Conservation (phyloP, 257 asterid species). For the Anisodus acutangulus region DNA sequence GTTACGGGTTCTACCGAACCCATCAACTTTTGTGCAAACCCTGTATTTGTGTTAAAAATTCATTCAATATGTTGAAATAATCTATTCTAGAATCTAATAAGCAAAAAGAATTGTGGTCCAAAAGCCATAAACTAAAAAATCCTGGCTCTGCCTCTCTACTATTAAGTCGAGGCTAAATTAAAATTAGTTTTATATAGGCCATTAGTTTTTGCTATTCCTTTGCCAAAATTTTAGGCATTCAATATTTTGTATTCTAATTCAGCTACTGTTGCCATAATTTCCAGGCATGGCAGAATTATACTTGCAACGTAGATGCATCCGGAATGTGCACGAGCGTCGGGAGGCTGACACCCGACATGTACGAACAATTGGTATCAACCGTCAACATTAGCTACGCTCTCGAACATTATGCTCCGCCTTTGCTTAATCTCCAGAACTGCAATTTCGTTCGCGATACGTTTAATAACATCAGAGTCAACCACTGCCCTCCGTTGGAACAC, state of each 20-base stretch:
- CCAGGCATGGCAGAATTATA: slow-evolving; percentile 61
- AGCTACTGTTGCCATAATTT: background rate
- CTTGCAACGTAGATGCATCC: slow-evolving; percentile 44
- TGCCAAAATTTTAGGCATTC: background rate
- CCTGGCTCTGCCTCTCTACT: too few species aligned
- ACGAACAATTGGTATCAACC: slow-evolving; percentile 57
- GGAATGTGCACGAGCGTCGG: slow-evolving; percentile 55
- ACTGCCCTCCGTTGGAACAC: slow-evolving; percentile 76
- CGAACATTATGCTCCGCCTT: slow-evolving; percentile 73
- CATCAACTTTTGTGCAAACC: too few species aligned
- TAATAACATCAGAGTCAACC: slow-evolving; percentile 60
- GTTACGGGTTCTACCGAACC: too few species aligned
- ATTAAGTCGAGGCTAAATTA: background rate
- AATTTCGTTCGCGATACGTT: slow-evolving; percentile 89
- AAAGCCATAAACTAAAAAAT: too few species aligned
- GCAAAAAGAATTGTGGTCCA: too few species aligned
- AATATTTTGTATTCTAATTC: background rate
- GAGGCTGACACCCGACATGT: slow-evolving; percentile 60
- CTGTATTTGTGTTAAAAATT: too few species aligned
- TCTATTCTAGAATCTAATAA: too few species aligned
- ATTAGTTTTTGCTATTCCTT: background rate
- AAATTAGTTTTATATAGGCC: background rate
- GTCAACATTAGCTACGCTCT: slow-evolving; percentile 85
- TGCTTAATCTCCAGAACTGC: slow-evolving; percentile 83
- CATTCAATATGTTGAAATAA: too few species aligned